These are phyloP conservation scores for Talaromyces ruber DNA, from an alignment of 495 filamentous ascomycete genomes.

Conservation along the genomic window DNA sequence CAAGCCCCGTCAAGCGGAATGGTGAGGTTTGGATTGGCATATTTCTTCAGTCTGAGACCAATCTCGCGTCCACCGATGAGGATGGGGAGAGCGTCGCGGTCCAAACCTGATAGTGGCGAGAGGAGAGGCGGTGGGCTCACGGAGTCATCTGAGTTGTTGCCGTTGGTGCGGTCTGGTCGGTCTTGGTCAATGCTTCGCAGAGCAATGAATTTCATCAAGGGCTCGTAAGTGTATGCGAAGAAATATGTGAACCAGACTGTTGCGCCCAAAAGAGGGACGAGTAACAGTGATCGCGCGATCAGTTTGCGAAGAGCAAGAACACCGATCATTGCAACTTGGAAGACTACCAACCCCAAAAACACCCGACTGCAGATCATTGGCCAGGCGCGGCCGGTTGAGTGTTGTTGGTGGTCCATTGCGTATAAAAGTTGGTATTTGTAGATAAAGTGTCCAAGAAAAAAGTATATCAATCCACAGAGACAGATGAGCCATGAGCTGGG, in stretches of 20 bases:
- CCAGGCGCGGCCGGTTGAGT: slow-evolving; percentile 92
- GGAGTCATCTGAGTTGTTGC: slow-evolving; percentile 23
- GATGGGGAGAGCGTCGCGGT: slow-evolving; percentile 36
- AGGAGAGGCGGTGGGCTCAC: slow-evolving; percentile 28
- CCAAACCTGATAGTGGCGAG: slow-evolving; percentile 32
- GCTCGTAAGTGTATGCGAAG: slow-evolving; percentile 67
- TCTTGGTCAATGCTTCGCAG: slow-evolving; percentile 69
- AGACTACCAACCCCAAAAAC: slow-evolving; percentile 73
- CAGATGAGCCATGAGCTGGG: slow-evolving; percentile 75
- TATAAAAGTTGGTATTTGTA: slow-evolving; percentile 99
- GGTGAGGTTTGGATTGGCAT: slow-evolving; percentile 37
- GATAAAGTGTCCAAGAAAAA: slow-evolving; percentile 79
- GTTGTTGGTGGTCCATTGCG: slow-evolving; percentile 95
- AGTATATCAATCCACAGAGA: slow-evolving; percentile 78
- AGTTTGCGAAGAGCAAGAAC: slow-evolving; percentile 67
- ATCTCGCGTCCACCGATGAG: slow-evolving; percentile 32
- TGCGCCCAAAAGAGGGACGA: slow-evolving; percentile 65
- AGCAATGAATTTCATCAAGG: slow-evolving; percentile 85
- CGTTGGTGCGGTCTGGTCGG: slow-evolving; percentile 9
- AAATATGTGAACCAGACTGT: slow-evolving; percentile 82
- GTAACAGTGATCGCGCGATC: slow-evolving; percentile 58
- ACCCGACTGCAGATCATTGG: slow-evolving; percentile 88
- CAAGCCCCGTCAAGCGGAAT: slow-evolving; percentile 37
- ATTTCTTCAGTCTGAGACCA: slow-evolving; percentile 33
- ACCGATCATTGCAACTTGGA: slow-evolving; percentile 86